Evolutionary conservation across 78 protist genomes (phyloP).

Genomic region (Pelomyxa schiedti): DNA sequence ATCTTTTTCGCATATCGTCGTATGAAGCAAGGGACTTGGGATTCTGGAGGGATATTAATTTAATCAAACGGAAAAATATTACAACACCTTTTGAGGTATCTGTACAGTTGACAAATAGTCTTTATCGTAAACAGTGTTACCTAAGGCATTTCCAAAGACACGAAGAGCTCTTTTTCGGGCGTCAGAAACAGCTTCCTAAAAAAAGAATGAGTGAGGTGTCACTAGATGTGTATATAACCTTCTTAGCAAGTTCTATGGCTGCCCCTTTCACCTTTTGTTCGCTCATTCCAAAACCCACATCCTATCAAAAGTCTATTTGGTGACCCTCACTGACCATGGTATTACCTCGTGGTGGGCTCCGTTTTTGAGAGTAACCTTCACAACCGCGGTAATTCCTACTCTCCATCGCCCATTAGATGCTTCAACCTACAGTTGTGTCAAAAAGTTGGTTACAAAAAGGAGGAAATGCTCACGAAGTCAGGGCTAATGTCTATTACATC

Average conservation of each 20-base stretch:
- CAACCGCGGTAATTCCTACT: constrained; percentile 19
- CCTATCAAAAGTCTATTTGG: constrained; percentile 6
- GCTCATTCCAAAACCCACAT: constrained; percentile 52
- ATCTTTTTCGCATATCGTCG: too few species aligned
- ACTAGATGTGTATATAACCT: constrained; percentile 25
- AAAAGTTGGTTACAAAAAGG: neutral
- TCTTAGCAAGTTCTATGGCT: constrained; percentile 61
- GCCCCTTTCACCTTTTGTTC: constrained; percentile 25
- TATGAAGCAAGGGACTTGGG: too few species aligned
- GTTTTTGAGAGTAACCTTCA: constrained; percentile 42
- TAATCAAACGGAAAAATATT: too few species aligned
- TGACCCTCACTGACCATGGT: neutral
- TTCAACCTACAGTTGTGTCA: neutral
- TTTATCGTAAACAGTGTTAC: constrained; percentile 44
- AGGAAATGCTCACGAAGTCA: constrained; percentile 27
- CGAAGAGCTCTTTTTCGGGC: constrained; percentile 58
- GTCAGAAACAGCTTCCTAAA: constrained; percentile 69
- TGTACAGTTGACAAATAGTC: too few species aligned
- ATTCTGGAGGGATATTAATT: too few species aligned
- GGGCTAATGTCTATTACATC: constrained; percentile 8
- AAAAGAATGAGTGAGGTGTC: constrained; percentile 37
- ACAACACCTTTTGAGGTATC: too few species aligned
- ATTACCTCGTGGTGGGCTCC: constrained; percentile 62
- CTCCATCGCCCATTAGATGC: constrained; percentile 1
- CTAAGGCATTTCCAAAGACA: constrained; percentile 59